Conservation (phyloP, 169 alveolate genomes). For the Plasmodium vivax region DNA sequence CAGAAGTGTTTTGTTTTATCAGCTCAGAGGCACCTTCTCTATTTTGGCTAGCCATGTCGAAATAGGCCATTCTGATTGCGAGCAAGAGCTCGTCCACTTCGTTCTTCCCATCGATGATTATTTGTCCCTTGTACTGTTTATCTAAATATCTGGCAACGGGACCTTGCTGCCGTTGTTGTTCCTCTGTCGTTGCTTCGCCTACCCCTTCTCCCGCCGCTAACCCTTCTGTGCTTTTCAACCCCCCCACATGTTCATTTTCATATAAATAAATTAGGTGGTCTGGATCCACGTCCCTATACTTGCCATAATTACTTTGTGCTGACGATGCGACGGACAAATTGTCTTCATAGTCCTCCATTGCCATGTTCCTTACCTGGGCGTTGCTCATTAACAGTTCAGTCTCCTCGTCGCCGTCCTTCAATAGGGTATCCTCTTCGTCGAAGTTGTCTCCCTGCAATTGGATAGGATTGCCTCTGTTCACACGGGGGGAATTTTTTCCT, state of each 20-base stretch:
- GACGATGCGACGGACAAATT: constrained; percentile 27
- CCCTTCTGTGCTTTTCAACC: not conserved
- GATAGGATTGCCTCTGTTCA: not conserved
- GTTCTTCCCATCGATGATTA: constrained; percentile 72
- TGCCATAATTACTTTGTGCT: constrained; percentile 42
- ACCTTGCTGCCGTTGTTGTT: not conserved
- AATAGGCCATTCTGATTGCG: constrained; percentile 71
- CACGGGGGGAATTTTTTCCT: not conserved
- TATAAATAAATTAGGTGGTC: constrained; percentile 54
- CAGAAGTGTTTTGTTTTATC: constrained; percentile 3
- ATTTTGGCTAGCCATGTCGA: constrained; percentile 39
- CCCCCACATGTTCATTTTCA: constrained; percentile 32
- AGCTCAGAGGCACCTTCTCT: not conserved
- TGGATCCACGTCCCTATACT: constrained; percentile 56
- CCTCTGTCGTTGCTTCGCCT: not conserved
- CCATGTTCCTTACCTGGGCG: not conserved
- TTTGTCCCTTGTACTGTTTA: constrained; percentile 54
- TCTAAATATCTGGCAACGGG: constrained; percentile 41
- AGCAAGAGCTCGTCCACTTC: constrained; percentile 65
- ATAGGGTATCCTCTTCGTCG: not conserved
- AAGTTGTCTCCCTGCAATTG: not conserved
- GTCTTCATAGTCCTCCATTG: constrained; percentile 7
- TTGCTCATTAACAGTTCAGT: not conserved
- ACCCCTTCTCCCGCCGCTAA: not conserved
- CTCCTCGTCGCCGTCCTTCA: constrained; percentile 6